phyloP scores from a whole-genome alignment of 495 filamentous ascomycete species.

The Talaromyces wortmannii region DNA sequence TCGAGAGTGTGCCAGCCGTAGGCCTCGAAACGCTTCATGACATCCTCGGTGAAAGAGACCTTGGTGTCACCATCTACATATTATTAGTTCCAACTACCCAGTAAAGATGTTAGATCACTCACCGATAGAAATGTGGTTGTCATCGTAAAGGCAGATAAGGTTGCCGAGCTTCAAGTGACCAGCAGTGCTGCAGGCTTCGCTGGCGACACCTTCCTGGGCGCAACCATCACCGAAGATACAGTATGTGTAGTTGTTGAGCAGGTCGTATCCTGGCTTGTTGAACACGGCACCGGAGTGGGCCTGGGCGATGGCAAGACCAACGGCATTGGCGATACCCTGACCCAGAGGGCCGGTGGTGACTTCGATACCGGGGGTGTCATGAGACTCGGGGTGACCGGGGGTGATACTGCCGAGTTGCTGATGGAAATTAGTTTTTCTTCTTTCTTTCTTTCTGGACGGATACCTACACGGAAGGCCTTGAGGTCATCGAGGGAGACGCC shows the following conservation, averaged over 20 bases:
- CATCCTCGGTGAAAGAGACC: slow-evolving; percentile 95
- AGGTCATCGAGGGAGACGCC: slow-evolving; percentile 78
- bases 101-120: slow-evolving; percentile 11
- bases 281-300: slow-evolving; percentile 81
- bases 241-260: slow-evolving; percentile 96
- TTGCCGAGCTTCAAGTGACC: slow-evolving; percentile 97
- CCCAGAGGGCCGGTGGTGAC: slow-evolving; percentile 96
- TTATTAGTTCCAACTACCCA: slow-evolving; percentile 18
- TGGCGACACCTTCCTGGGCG: slow-evolving; percentile 95
- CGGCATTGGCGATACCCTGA: slow-evolving; percentile 91
- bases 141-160: slow-evolving; percentile 93
- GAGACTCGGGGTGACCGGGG: slow-evolving; percentile 92
- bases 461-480: slow-evolving; percentile 88
- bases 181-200: slow-evolving; percentile 85
- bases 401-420: slow-evolving; percentile 87
- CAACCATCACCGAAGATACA: slow-evolving; percentile 96
- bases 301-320: slow-evolving; percentile 95
- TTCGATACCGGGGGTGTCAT: slow-evolving; percentile 94
- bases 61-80: slow-evolving; percentile 85
- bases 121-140: slow-evolving; percentile 96
- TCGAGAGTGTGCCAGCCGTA: slow-evolving; percentile 94
- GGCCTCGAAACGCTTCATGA: slow-evolving; percentile 88
- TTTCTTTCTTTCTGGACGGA: background rate
- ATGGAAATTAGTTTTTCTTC: background rate
- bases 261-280: slow-evolving; percentile 93